Percentiles rank a stretch among this genome's conserved stretches.
These are phyloP conservation scores for Epichloe scottii DNA, from an alignment of 2,329 filamentous ascomycete species.

Conservation along the genomic window DNA sequence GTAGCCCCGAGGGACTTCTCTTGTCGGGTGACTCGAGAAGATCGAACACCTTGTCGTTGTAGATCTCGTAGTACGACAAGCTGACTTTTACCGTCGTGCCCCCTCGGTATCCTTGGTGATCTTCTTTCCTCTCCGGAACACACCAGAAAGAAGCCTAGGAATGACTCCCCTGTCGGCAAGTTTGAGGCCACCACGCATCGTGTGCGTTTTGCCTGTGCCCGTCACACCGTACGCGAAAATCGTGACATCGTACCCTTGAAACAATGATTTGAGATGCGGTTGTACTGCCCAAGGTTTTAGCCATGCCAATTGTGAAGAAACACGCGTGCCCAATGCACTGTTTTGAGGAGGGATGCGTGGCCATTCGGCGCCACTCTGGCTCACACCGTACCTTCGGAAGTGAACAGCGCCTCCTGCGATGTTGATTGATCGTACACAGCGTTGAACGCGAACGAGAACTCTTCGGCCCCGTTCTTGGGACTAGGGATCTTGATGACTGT, in stretches of 20 bases:
- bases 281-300: constrained; percentile 47
- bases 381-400: constrained; percentile 59
- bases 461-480: constrained; percentile 81
- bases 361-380: background rate
- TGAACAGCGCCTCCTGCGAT: constrained; percentile 78
- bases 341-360: background rate
- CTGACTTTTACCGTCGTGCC: constrained; percentile 58
- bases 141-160: constrained; percentile 68
- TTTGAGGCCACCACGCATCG: constrained; percentile 83
- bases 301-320: constrained; percentile 1
- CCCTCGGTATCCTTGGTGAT: constrained; percentile 66
- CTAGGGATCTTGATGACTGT: constrained; percentile 79
- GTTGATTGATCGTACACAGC: constrained; percentile 73
- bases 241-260: constrained; percentile 77
- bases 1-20: constrained; percentile 67
- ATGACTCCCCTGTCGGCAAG: constrained; percentile 81
- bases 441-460: constrained; percentile 92
- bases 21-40: constrained; percentile 81
- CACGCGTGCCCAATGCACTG: background rate
- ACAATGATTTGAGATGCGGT: constrained; percentile 82
- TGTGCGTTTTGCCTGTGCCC: constrained; percentile 89
- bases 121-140: constrained; percentile 78
- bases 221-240: constrained; percentile 91
- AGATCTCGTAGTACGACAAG: constrained; percentile 91
- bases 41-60: constrained; percentile 91